These are phyloP conservation scores for Beta corolliflora DNA, from an alignment of 179 eudicot genomes.

Conservation along the genomic window DNA sequence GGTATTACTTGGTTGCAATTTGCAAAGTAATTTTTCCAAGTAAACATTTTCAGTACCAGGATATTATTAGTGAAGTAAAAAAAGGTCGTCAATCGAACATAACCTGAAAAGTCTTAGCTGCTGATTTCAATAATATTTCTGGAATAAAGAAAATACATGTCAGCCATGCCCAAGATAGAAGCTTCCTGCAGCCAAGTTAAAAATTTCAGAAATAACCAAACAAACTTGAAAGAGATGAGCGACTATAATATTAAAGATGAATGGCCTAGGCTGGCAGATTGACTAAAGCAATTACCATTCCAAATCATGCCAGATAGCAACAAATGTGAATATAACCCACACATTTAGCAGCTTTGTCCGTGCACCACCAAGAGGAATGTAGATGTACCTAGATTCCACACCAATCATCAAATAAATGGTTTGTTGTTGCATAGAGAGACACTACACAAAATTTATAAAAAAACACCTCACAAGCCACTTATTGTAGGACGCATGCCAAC, in stretches of 20 bases:
- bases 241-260: not conserved
- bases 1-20: constrained; percentile 4
- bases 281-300: constrained; percentile 63
- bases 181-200: constrained; percentile 70
- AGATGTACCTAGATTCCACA: constrained; percentile 66
- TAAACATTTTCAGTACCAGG: not conserved
- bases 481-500: constrained; percentile 98
- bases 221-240: not conserved
- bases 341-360: constrained; percentile 77
- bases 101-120: constrained; percentile 62
- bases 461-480: constrained; percentile 96
- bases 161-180: constrained; percentile 98
- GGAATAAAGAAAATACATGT: constrained; percentile 89
- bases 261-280: not conserved
- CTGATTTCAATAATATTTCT: constrained; percentile 83
- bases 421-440: constrained; percentile 1
- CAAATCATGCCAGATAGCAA: constrained; percentile 97
- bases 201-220: constrained; percentile 3
- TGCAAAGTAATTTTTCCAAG: not conserved
- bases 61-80: constrained; percentile 3
- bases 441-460: constrained; percentile 20
- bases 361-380: constrained; percentile 97
- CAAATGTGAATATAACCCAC: constrained; percentile 97
- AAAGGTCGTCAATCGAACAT: constrained; percentile 9
- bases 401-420: constrained; percentile 11